Base-by-base conservation (phyloP, 257 asterid genomes). In the Lavandula angustifolia region DNA sequence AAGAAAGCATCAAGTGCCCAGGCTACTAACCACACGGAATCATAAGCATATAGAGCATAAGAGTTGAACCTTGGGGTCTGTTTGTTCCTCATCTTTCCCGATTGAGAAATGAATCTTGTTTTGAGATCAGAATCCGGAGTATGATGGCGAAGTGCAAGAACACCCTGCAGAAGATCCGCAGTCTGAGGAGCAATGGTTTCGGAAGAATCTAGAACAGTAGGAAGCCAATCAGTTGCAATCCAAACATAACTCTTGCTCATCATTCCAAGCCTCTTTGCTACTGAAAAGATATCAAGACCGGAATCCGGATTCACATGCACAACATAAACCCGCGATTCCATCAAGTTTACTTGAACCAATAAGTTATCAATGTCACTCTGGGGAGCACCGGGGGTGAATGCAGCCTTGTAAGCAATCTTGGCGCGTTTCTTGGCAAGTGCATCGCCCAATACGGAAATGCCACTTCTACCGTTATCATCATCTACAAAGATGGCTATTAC, bases 171-270 rank as follows among this genome's bases (percentile, higher is more conserved):
- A 51, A 76, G 82, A 73, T 85, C 80, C 22, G 76, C 71, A 1
- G 71, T 85, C 5, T 64, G 67, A 0, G 88, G 68, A 73, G 78
- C 84, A 29, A 85, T 65, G 12, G 47, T 34, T 37, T 74, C 80
- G 0, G 76, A 70, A 4, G 91, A 73, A 76, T 87, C 94, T 4
- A 81, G 51, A 62, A 83, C 49, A 9, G 82, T 56, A 9, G 88
- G 82, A 49, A 87, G 91, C 95, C 94, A 87, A 70, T 85, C 95
- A 0, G 95, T 87, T 40, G 91, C 73, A 44, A 87, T 85, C 95
- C 95, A 85, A 47, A 81, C 94, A 42, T 85, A 87, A 5, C 90
- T 68, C 29, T 40, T 48, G 59, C 63, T 47, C 84, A 85, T 77
- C 95, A 87, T 87, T 66, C 87, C 85, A 7, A 85, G 79, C 64